These are phyloP conservation scores for Euryodendron excelsum DNA, from an alignment of 148 eudicot species.

Conservation along the genomic window DNA sequence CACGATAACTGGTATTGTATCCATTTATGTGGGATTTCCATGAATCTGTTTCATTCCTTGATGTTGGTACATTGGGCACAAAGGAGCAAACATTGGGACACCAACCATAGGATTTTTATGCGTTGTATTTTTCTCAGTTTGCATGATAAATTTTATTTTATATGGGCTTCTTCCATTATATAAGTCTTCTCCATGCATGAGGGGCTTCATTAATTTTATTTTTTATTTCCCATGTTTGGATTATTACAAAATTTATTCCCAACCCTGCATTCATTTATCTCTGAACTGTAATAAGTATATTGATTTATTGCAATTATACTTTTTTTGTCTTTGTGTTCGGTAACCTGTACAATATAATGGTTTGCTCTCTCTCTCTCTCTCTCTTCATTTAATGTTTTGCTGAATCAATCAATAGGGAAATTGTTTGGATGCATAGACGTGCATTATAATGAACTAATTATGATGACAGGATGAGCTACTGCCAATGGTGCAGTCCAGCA, in stretches of 20 bases:
- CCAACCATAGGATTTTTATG: too few relatives aligned
- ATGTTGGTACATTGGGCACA: too few relatives aligned
- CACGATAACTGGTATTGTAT: too few relatives aligned
- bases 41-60: too few relatives aligned
- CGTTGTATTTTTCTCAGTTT: too few relatives aligned
- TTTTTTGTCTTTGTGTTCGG: neutral
- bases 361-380: neutral
- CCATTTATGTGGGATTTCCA: too few relatives aligned
- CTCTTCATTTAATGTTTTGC: neutral
- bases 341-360: too few relatives aligned
- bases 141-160: too few relatives aligned
- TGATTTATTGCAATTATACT: neutral
- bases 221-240: neutral
- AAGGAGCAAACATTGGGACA: too few relatives aligned
- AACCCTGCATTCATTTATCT: neutral
- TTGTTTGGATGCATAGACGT: conserved; percentile 2
- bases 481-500: conserved; percentile 82
- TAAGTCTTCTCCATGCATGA: neutral
- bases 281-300: neutral
- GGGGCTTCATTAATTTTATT: too few relatives aligned
- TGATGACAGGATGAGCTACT: conserved; percentile 71
- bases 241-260: neutral
- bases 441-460: conserved; percentile 1
- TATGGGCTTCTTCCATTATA: too few relatives aligned
- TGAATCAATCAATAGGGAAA: neutral